These are phyloP conservation scores for Hypoxylon sp. DNA, from an alignment of 2,329 filamentous ascomycete genomes.

Conservation along the genomic window DNA sequence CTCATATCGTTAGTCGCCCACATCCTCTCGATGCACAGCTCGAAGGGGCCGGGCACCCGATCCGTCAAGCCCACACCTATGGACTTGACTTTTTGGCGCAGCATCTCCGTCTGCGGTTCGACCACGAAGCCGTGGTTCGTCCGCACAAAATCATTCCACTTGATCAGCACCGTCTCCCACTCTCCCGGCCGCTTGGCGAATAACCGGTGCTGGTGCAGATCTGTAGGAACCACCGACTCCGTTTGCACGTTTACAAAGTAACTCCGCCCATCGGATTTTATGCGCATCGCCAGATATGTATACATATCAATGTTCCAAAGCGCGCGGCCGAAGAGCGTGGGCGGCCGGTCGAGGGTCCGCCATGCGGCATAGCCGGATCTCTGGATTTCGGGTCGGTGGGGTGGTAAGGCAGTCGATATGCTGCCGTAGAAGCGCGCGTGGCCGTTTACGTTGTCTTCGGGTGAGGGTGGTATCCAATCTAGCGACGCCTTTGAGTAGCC, in stretches of 20 bases:
- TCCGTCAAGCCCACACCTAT: slow-evolving; percentile 92
- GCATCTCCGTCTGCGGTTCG: slow-evolving; percentile 91
- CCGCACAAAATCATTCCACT: slow-evolving; percentile 92
- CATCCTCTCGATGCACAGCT: slow-evolving; percentile 84
- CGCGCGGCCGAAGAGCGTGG: slow-evolving; percentile 86
- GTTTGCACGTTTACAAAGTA: slow-evolving; percentile 98
- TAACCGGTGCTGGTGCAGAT: slow-evolving; percentile 93
- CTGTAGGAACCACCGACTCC: slow-evolving; percentile 92
- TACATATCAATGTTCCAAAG: slow-evolving; percentile 94
- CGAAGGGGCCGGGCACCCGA: slow-evolving; percentile 87
- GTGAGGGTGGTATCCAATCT: slow-evolving; percentile 45
- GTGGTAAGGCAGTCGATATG: slow-evolving; percentile 88
- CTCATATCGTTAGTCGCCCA: slow-evolving; percentile 85
- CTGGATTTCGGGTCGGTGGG: slow-evolving; percentile 78
- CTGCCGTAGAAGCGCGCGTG: slow-evolving; percentile 87
- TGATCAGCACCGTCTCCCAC: slow-evolving; percentile 96
- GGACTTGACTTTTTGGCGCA: slow-evolving; percentile 86
- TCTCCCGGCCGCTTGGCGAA: slow-evolving; percentile 82
- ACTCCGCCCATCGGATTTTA: slow-evolving; percentile 90
- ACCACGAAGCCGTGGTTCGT: slow-evolving; percentile 94
- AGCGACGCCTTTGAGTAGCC: slow-evolving; percentile 83
- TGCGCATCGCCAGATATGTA: slow-evolving; percentile 84
- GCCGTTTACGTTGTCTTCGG: slow-evolving; percentile 42
- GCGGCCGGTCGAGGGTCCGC: slow-evolving; percentile 80
- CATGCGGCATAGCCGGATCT: slow-evolving; percentile 91